phyloP scores from a whole-genome alignment of 768 basidiomycete genomes.

The Tricholoma terreum region DNA sequence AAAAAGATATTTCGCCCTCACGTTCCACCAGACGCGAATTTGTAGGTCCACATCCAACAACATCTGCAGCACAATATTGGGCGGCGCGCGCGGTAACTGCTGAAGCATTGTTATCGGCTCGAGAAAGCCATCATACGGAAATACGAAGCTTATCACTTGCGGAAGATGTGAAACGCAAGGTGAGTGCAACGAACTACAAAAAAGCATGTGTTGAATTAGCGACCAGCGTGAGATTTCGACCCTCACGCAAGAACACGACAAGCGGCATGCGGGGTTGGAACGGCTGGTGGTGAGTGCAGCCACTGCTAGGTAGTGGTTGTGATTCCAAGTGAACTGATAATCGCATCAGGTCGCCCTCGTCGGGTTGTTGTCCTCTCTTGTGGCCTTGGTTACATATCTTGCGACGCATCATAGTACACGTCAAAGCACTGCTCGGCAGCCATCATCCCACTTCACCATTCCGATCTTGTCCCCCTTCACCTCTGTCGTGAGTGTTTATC shows the following conservation, averaged over 20 bases:
- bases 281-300: constrained; percentile 43
- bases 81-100: constrained; percentile 62
- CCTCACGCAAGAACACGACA: constrained; percentile 41
- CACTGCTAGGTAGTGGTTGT: background rate
- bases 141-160: constrained; percentile 37
- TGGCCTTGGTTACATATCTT: constrained; percentile 34
- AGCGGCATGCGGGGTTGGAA: constrained; percentile 49
- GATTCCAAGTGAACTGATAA: background rate
- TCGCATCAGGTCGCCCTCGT: constrained; percentile 30
- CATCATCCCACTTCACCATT: constrained; percentile 67
- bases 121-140: constrained; percentile 47
- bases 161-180: constrained; percentile 47
- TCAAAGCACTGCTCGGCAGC: constrained; percentile 22
- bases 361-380: constrained; percentile 31
- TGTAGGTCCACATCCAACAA: background rate
- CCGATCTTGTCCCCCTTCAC: constrained; percentile 78
- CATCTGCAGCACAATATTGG: constrained; percentile 55
- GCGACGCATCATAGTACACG: constrained; percentile 27
- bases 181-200: constrained; percentile 22
- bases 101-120: constrained; percentile 55
- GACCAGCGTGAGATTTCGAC: constrained; percentile 41
- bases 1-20: background rate
- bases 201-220: background rate
- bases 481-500: constrained; percentile 53
- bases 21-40: background rate